Percentiles rank a stretch among this genome's conserved stretches.
These are phyloP conservation scores for Kazachstania psychrophila DNA, from an alignment of 805 yeast species.

Conservation along the genomic window DNA sequence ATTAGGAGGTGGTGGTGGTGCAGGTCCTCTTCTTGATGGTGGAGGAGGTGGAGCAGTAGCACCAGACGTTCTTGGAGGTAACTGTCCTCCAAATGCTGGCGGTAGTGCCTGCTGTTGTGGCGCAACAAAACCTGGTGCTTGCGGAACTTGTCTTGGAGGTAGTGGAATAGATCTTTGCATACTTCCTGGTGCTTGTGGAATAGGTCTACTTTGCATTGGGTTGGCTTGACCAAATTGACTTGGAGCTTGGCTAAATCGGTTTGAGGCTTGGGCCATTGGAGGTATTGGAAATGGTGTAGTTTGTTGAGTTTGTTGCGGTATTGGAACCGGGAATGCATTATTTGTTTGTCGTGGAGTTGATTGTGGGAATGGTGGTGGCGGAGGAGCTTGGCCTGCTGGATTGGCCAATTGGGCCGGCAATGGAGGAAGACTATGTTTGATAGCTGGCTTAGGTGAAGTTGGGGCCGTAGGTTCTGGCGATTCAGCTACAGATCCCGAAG, in stretches of 20 bases:
- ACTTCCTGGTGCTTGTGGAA: slow-evolving; percentile 12
- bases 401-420: slow-evolving; percentile 12
- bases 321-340: slow-evolving; percentile 8
- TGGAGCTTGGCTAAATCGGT: slow-evolving; percentile 7
- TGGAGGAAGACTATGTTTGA: slow-evolving; percentile 20
- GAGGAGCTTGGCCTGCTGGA: slow-evolving; percentile 6
- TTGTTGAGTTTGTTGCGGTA: slow-evolving; percentile 10
- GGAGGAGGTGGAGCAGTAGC: slow-evolving; percentile 25
- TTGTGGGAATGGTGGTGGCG: slow-evolving; percentile 5
- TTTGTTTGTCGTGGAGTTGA: slow-evolving; percentile 3
- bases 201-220: slow-evolving; percentile 9
- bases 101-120: slow-evolving; percentile 20
- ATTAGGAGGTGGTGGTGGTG: slow-evolving; percentile 17
- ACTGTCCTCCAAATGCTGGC: slow-evolving; percentile 4
- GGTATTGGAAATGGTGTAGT: slow-evolving; percentile 7
- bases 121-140: slow-evolving; percentile 7
- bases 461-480: slow-evolving; percentile 19
- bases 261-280: slow-evolving; percentile 7
- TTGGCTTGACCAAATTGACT: slow-evolving; percentile 1
- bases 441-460: slow-evolving; percentile 11
- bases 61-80: slow-evolving; percentile 5
- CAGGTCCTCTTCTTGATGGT: slow-evolving; percentile 15
- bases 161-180: slow-evolving; percentile 1
- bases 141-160: slow-evolving; percentile 19
- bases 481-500: slow-evolving; percentile 9